Evolutionary conservation across 164 flowering plant genomes (phyloP), one percentile per base, ranked within the genome.

Genomic region (Magnolia officinalis): DNA sequence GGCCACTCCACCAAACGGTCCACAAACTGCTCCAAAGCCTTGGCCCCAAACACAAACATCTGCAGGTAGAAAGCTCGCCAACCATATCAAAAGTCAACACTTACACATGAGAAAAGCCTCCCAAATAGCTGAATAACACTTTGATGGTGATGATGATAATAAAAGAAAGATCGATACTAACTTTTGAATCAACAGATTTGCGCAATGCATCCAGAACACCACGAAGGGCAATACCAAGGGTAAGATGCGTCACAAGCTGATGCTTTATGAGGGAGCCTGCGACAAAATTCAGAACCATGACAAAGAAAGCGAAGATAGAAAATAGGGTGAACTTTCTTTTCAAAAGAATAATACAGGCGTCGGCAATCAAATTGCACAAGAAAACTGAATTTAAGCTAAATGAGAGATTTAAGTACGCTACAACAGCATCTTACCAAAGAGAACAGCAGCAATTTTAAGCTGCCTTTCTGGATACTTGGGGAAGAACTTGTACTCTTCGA

Each of bases 1-100:
- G 99, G 98, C 99, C 98, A 94, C 84, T 96, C 99, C 67, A 90
- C 86, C 79, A 96, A 80, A 24, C 99, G 98, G 81, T 90, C 97
- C 75, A 87, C 86, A 85, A 96, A 96, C 85, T 94, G 97, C 83
- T 96, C 98, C 85, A 96, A 80, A 51, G 99, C 99, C 81, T 79
- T 90, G 45, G 88, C 92, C 70, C 99, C 99, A 86, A 96, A 96
- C 18, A 84, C 78, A 84, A 96, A 96, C 91, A 96, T 91, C 99
- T 96, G 86, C 68, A 83, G 3, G 29, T 2, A 80, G 24, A 71
- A 20, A 65, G 19, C 19, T 51, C 26, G 75, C 72, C 63, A 81
- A 9, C 50, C 74, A 64, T 21, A n/a, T 20, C 50, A 81, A 63
- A 23, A 19, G 24, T 58, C 6, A 68, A 68, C 61, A 55, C 61